phyloP scores from a whole-genome alignment of 108 stramenopile genomes.

The Parietichytrium sp. region DNA sequence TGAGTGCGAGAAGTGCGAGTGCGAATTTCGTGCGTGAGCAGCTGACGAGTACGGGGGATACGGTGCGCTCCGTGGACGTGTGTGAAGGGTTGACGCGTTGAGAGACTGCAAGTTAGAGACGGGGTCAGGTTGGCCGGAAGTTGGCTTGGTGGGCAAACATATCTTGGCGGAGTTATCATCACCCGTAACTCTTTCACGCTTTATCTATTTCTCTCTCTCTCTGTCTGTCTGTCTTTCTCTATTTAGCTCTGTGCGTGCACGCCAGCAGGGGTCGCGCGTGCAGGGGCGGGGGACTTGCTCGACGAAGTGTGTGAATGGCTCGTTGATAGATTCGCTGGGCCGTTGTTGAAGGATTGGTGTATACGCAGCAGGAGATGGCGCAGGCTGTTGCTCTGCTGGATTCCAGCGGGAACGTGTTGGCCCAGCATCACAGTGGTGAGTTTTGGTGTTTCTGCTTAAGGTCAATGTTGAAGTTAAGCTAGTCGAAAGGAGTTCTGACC shows the following conservation, averaged over 20 bases:
- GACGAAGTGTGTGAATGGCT: not conserved
- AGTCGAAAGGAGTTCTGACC: not conserved
- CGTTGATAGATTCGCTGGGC: not conserved
- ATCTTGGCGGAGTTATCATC: no score
- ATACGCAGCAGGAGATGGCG: not conserved
- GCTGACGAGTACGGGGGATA: no score
- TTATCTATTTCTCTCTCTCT: not conserved
- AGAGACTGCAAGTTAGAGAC: no score
- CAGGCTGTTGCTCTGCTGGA: slow-evolving; percentile 30
- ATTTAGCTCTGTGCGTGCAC: no score
- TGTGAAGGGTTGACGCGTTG: no score
- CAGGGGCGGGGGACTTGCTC: not conserved
- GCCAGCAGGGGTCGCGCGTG: no score
- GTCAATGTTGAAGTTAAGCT: not conserved
- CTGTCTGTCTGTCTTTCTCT: not conserved
- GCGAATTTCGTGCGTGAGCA: no score
- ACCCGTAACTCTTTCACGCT: no score
- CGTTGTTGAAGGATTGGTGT: not conserved
- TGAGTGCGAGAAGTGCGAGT: no score
- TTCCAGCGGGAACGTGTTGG: not conserved
- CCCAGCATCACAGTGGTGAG: slow-evolving; percentile 12
- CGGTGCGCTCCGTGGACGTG: no score
- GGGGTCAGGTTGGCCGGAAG: no score
- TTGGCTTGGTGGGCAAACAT: no score
- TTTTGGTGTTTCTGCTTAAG: not conserved